Percentiles rank a stretch among this genome's conserved stretches.
These are phyloP conservation scores for Oryza australiensis DNA, from an alignment of 176 grass and related monocot species.

Conservation along the genomic window DNA sequence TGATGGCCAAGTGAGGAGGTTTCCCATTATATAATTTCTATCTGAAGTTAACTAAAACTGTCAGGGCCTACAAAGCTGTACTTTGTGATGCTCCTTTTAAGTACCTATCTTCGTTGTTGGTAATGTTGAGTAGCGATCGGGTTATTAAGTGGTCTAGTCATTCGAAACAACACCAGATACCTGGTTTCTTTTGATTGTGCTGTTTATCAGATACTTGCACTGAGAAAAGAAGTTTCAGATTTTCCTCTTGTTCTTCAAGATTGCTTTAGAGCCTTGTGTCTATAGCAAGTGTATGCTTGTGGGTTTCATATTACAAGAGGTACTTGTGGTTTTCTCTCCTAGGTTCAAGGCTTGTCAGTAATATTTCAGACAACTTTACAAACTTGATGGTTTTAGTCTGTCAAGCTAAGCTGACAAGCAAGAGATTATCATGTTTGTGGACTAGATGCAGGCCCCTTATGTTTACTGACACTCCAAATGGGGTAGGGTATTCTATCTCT, in stretches of 20 bases:
- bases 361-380: not conserved
- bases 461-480: not conserved
- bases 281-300: not conserved
- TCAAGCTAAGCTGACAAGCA: not conserved
- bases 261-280: not conserved
- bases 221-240: not conserved
- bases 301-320: not conserved
- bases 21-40: constrained; percentile 33
- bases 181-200: constrained; percentile 51
- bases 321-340: not conserved
- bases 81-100: constrained; percentile 35
- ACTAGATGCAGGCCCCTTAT: not conserved
- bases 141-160: constrained; percentile 50
- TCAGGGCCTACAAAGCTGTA: constrained; percentile 34
- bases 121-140: constrained; percentile 40
- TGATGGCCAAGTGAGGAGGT: constrained; percentile 78
- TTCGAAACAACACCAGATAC: constrained; percentile 38
- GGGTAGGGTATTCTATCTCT: not conserved
- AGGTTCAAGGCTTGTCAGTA: not conserved
- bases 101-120: constrained; percentile 7
- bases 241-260: not conserved
- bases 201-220: constrained; percentile 18
- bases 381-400: not conserved
- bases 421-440: not conserved
- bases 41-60: constrained; percentile 19